Evolutionary conservation across 2,329 filamentous ascomycete species (phyloP).

Genomic region (Keithomyces neogunnii): DNA sequence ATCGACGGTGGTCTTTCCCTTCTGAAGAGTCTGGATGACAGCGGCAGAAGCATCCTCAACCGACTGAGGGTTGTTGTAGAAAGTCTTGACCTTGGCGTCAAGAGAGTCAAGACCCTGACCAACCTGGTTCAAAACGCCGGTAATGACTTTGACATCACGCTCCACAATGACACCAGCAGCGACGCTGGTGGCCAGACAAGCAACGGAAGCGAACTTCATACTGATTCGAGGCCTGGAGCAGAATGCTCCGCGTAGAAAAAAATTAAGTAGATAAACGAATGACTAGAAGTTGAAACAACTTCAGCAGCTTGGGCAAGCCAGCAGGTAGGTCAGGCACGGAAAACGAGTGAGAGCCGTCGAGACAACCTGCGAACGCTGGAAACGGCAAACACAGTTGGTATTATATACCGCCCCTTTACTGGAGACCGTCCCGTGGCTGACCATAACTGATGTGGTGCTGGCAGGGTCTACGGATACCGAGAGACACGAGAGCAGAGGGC

Average conservation of each 20-base stretch:
- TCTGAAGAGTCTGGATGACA: constrained; percentile 4
- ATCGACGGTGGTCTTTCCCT: background rate
- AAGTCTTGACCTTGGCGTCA: background rate
- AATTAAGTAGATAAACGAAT: background rate
- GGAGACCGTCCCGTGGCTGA: background rate
- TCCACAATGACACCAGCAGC: background rate
- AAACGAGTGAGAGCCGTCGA: background rate
- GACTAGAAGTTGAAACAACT: constrained; percentile 3
- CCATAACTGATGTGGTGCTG: background rate
- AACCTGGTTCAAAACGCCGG: background rate
- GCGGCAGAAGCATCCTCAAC: background rate
- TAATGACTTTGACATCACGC: background rate
- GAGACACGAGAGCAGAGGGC: too few relatives aligned
- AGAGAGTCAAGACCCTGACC: background rate
- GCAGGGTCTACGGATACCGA: background rate
- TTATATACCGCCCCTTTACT: background rate
- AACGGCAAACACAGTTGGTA: background rate
- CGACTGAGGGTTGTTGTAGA: background rate
- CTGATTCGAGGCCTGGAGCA: background rate
- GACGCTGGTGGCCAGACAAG: constrained; percentile 5
- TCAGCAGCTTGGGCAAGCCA: constrained; percentile 1
- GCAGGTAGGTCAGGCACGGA: background rate
- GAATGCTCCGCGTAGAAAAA: background rate
- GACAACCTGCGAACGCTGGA: background rate
- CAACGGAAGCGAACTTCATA: constrained; percentile 5